Percentiles rank a stretch among this genome's conserved stretches.
Evolutionary conservation across 2,329 filamentous ascomycete genomes (phyloP).

Genomic region (Penicillium sp.): DNA sequence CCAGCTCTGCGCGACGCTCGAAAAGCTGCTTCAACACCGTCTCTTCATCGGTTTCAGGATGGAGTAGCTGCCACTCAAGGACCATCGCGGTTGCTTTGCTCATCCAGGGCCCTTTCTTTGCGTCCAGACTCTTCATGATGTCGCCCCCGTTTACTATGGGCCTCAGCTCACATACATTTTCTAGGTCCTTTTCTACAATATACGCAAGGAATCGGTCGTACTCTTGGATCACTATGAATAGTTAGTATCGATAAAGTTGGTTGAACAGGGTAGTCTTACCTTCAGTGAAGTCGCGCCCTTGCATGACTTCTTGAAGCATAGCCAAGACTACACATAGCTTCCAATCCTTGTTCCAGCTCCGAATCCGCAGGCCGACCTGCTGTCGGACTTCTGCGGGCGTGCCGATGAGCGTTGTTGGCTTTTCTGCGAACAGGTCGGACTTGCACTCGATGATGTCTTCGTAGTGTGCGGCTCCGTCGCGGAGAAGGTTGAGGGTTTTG

Average conservation of each 20-base stretch:
- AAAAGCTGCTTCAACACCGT: constrained; percentile 59
- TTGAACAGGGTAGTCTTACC: constrained; percentile 25
- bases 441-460: constrained; percentile 62
- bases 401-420: constrained; percentile 15
- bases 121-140: constrained; percentile 62
- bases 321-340: constrained; percentile 38
- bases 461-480: constrained; percentile 59
- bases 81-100: constrained; percentile 71
- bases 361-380: constrained; percentile 34
- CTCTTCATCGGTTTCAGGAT: constrained; percentile 61
- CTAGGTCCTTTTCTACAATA: constrained; percentile 48
- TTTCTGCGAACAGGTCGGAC: constrained; percentile 24
- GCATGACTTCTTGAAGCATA: constrained; percentile 39
- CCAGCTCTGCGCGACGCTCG: constrained; percentile 51
- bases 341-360: constrained; percentile 39
- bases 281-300: constrained; percentile 26
- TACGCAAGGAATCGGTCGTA: constrained; percentile 54
- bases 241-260: constrained; percentile 5
- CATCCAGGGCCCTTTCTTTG: constrained; percentile 76
- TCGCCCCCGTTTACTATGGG: constrained; percentile 69
- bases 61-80: constrained; percentile 81
- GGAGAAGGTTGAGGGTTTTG: constrained; percentile 65
- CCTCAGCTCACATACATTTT: constrained; percentile 53
- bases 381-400: constrained; percentile 35
- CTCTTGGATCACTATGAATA: constrained; percentile 41